Conservation (phyloP, 2,329 filamentous ascomycete genomes). For the Fusarium hainanense region DNA sequence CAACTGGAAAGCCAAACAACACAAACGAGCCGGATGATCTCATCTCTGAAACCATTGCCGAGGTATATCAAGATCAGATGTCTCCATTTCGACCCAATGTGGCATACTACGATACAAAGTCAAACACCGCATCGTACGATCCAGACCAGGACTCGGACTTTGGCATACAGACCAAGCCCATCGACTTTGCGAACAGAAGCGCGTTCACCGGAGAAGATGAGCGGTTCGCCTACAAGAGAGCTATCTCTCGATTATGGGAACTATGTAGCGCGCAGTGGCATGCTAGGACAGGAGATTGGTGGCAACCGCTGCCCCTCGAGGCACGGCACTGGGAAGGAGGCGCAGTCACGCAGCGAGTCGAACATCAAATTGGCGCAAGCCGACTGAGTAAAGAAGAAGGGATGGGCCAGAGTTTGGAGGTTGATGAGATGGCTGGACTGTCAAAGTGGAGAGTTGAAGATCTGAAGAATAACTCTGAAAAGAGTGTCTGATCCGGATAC, state of each 20-base stretch:
- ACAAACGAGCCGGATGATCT: constrained; percentile 51
- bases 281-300: constrained; percentile 72
- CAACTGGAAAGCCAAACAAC: constrained; percentile 5
- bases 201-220: constrained; percentile 85
- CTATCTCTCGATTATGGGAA: constrained; percentile 82
- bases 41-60: constrained; percentile 60
- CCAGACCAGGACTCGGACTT: constrained; percentile 69
- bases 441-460: constrained; percentile 53
- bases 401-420: constrained; percentile 51
- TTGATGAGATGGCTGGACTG: constrained; percentile 54
- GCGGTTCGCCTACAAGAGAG: constrained; percentile 82
- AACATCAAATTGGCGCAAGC: constrained; percentile 4
- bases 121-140: constrained; percentile 61
- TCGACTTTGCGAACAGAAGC: constrained; percentile 75
- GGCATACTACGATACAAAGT: constrained; percentile 68
- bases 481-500: constrained; percentile 22
- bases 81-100: constrained; percentile 84
- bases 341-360: constrained; percentile 39
- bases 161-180: constrained; percentile 51
- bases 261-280: constrained; percentile 81
- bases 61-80: constrained; percentile 82
- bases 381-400: constrained; percentile 41
- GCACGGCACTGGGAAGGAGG: constrained; percentile 74
- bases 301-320: constrained; percentile 73
- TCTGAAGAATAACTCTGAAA: constrained; percentile 45